phyloP scores from a whole-genome alignment of 2,329 filamentous ascomycete genomes.

The Didymella lethalis region DNA sequence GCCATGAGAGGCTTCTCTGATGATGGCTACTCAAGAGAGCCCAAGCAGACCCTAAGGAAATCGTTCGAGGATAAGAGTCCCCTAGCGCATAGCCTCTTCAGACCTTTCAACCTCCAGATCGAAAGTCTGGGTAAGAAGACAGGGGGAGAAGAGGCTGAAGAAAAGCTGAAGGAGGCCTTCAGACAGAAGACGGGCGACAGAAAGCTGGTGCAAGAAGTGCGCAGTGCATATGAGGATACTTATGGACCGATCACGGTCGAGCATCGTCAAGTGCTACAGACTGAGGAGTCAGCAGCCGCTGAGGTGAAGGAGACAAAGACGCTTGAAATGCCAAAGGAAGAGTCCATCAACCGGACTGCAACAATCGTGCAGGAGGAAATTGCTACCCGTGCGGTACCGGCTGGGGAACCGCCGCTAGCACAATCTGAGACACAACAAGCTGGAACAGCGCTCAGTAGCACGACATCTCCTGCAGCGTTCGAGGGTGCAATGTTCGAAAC shows the following conservation, averaged over 20 bases:
- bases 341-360: slow-evolving; percentile 2
- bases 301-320: slow-evolving; percentile 6
- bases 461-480: neutral
- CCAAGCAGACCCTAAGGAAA: slow-evolving; percentile 24
- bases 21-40: slow-evolving; percentile 34
- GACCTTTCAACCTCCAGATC: slow-evolving; percentile 41
- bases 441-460: neutral
- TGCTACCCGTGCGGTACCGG: neutral
- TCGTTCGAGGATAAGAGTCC: slow-evolving; percentile 34
- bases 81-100: slow-evolving; percentile 42
- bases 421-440: neutral
- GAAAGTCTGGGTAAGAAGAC: slow-evolving; percentile 33
- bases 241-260: slow-evolving; percentile 36
- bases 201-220: slow-evolving; percentile 36
- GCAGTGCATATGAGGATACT: slow-evolving; percentile 38
- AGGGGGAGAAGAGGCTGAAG: slow-evolving; percentile 4
- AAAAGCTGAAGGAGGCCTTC: slow-evolving; percentile 19
- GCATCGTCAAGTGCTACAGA: slow-evolving; percentile 30
- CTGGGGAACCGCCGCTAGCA: neutral
- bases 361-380: neutral
- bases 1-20: slow-evolving; percentile 43
- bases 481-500: neutral
- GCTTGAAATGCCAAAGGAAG: slow-evolving; percentile 30
- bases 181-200: slow-evolving; percentile 29
- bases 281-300: neutral